A percentile compares a stretch with the other conserved stretches of the same genome.
phyloP scores from a whole-genome alignment of 2,329 filamentous ascomycete species.

The Trichoderma endophyticum region DNA sequence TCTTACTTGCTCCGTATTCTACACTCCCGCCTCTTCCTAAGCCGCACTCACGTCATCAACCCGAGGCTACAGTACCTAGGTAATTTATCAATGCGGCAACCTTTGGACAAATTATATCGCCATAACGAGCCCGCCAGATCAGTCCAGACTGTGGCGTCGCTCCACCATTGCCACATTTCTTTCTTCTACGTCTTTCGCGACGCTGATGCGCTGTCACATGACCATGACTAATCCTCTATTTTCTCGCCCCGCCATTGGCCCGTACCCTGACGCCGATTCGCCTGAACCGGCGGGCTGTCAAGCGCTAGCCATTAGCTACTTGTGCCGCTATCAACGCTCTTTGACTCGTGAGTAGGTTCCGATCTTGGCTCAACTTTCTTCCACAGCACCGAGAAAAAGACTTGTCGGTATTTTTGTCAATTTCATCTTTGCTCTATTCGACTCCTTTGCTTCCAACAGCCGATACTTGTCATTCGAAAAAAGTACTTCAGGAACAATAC shows the following conservation, averaged over 20 bases:
- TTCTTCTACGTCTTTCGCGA: background rate
- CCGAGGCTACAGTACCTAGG: background rate
- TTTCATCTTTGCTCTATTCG: background rate
- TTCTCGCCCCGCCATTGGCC: background rate
- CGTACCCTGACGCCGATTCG: background rate
- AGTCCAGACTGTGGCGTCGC: conserved; percentile 5
- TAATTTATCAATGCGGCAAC: background rate
- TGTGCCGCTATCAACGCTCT: conserved; percentile 10
- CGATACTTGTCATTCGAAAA: background rate
- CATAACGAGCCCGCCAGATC: background rate
- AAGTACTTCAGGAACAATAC: too few relatives aligned
- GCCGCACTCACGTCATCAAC: background rate
- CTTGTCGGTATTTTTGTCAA: background rate
- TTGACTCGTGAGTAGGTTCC: conserved; percentile 13
- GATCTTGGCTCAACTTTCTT: background rate
- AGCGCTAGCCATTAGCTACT: background rate
- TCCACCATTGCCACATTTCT: conserved; percentile 3
- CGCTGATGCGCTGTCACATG: conserved; percentile 13
- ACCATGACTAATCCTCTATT: conserved; percentile 6
- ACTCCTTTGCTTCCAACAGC: background rate
- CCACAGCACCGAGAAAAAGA: background rate
- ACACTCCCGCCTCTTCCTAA: background rate
- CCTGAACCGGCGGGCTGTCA: background rate
- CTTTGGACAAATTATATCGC: background rate
- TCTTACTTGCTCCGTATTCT: background rate